phyloP scores from a whole-genome alignment of 1,139 yeast species.

The Blastobotrys apis region DNA sequence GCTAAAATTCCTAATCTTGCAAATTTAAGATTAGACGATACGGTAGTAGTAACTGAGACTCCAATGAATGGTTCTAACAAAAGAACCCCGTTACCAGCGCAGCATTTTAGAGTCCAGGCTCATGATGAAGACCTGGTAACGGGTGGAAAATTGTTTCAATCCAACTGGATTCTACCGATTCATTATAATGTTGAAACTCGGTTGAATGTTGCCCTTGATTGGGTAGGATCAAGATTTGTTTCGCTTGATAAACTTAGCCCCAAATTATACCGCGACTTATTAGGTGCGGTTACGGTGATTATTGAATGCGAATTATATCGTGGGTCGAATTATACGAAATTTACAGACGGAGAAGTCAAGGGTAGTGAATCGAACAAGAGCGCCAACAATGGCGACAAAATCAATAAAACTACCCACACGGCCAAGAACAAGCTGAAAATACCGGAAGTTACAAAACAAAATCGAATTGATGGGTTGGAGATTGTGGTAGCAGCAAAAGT shows the following conservation, averaged over 20 bases:
- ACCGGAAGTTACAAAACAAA: conserved; percentile 2
- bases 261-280: conserved; percentile 3
- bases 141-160: conserved; percentile 2
- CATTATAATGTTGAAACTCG: conserved; percentile 1
- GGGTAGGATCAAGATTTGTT: conserved; percentile 4
- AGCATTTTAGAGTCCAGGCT: background rate
- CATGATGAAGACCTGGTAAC: background rate
- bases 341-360: background rate
- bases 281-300: conserved; percentile 9
- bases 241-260: background rate
- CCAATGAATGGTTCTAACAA: background rate
- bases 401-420: background rate
- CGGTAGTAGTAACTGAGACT: conserved; percentile 9
- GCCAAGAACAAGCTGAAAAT: background rate
- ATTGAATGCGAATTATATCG: conserved; percentile 7
- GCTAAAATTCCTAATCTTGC: conserved; percentile 6
- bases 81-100: background rate
- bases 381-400: too few relatives aligned
- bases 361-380: background rate
- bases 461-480: conserved; percentile 7
- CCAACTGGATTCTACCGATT: conserved; percentile 8
- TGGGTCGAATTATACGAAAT: conserved; percentile 3
- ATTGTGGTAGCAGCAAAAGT: conserved; percentile 9
- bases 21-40: conserved; percentile 6
- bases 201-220: background rate